These are phyloP conservation scores for Vachellia collinsii DNA, from an alignment of 306 rosid genomes.

Conservation along the genomic window DNA sequence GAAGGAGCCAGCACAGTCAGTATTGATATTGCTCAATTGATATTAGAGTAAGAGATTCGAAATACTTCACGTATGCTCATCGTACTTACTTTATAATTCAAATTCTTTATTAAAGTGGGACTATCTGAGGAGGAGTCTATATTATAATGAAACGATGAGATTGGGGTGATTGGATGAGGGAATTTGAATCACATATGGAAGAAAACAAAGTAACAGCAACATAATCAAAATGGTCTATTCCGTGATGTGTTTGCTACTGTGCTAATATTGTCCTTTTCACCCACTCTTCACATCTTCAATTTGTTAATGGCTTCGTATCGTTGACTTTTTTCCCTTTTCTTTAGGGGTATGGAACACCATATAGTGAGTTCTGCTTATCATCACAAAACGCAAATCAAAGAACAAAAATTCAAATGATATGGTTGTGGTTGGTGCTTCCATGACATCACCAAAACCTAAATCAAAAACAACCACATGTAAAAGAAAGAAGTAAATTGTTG, in stretches of 20 bases:
- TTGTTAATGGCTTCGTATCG: conserved; percentile 19
- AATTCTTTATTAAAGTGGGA: no score
- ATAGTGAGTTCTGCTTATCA: conserved; percentile 1
- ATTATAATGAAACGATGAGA: background rate
- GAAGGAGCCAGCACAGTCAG: background rate
- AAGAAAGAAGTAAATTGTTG: background rate
- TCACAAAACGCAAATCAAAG: background rate
- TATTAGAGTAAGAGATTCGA: background rate
- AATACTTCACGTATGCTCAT: no score
- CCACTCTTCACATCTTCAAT: conserved; percentile 34
- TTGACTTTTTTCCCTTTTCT: conserved; percentile 27
- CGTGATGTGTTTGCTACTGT: conserved; percentile 13
- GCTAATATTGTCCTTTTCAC: background rate
- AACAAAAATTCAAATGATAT: conserved; percentile 42
- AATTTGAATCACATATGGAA: background rate
- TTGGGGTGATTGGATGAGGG: background rate
- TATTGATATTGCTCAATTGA: background rate
- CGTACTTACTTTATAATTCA: no score
- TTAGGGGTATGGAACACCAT: background rate
- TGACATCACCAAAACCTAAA: conserved; percentile 28
- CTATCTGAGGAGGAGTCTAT: background rate
- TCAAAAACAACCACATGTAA: conserved; percentile 35
- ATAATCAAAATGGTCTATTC: background rate
- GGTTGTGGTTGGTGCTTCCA: conserved; percentile 35
- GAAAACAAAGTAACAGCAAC: background rate